Evolutionary conservation across 169 alveolate species (phyloP).

Genomic region (Eimeria acervulina): DNA sequence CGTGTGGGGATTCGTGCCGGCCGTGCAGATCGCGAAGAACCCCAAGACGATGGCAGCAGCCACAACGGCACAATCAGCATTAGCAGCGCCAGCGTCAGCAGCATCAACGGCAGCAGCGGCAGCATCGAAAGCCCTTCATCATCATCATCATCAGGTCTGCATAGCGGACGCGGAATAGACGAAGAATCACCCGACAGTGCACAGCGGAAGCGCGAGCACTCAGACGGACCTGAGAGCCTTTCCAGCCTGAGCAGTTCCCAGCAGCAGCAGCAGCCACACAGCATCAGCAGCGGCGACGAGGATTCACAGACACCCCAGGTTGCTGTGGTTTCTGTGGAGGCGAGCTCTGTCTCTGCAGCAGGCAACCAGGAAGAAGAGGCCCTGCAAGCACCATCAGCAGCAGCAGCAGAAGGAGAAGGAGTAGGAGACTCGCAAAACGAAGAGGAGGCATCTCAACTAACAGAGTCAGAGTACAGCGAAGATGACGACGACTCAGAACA

Average conservation of each 20-base stretch:
- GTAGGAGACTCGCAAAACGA: background rate
- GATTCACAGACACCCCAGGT: background rate
- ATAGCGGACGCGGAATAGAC: background rate
- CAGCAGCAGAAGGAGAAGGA: constrained; percentile 18
- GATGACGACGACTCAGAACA: background rate
- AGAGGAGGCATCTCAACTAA: background rate
- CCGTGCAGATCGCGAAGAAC: background rate
- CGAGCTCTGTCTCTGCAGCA: background rate
- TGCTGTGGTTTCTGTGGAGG: background rate
- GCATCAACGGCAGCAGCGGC: background rate
- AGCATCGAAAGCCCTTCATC: background rate
- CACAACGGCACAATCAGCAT: too few species aligned
- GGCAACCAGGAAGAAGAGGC: too few species aligned
- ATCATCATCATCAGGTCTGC: background rate
- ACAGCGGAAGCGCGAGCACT: constrained; percentile 1
- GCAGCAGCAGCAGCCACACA: background rate
- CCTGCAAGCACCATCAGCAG: too few species aligned
- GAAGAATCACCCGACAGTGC: constrained; percentile 21
- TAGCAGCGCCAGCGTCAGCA: too few species aligned
- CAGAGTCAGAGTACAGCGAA: constrained; percentile 5
- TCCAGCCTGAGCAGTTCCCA: background rate
- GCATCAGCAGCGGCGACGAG: background rate
- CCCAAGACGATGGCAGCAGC: background rate
- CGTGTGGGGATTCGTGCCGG: background rate
- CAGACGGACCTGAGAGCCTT: background rate